Conservation (phyloP, 139 green algal genomes). For the Mesotaenium endlicherianum region DNA sequence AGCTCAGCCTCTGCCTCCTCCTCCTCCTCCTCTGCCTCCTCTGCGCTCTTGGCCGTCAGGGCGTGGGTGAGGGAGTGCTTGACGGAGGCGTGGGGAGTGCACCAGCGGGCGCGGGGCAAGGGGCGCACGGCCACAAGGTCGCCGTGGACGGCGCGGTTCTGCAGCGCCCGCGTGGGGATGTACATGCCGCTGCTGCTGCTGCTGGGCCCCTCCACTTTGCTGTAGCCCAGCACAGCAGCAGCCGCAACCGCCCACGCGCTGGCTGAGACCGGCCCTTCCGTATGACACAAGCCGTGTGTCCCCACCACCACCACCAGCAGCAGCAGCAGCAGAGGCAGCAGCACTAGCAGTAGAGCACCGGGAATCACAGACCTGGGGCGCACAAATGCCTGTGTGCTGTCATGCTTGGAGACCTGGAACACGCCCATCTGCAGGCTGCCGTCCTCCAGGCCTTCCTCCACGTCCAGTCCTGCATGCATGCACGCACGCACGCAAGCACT, state of each 20-base stretch:
- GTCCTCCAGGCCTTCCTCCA: neutral
- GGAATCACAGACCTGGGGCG: neutral
- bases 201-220: no score
- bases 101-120: neutral
- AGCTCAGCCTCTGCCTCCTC: neutral
- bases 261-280: no score
- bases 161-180: slow-evolving; percentile 9
- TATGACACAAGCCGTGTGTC: neutral
- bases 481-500: neutral
- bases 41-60: neutral
- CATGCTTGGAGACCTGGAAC: neutral
- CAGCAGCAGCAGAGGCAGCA: neutral
- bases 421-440: neutral
- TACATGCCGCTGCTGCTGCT: slow-evolving; percentile 43
- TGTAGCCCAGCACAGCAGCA: no score
- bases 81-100: neutral
- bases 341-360: neutral
- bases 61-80: no score
- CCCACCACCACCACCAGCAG: neutral
- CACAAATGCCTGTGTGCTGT: neutral
- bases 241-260: no score
- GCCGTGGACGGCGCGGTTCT: slow-evolving; percentile 43
- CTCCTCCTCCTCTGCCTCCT: neutral
- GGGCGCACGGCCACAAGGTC: slow-evolving; percentile 45
- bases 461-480: neutral